A percentile compares a stretch with the other conserved stretches of the same genome.
These are phyloP conservation scores for Chytriomyces confervae DNA, from an alignment of 192 early-diverging fungal species.

Conservation along the genomic window DNA sequence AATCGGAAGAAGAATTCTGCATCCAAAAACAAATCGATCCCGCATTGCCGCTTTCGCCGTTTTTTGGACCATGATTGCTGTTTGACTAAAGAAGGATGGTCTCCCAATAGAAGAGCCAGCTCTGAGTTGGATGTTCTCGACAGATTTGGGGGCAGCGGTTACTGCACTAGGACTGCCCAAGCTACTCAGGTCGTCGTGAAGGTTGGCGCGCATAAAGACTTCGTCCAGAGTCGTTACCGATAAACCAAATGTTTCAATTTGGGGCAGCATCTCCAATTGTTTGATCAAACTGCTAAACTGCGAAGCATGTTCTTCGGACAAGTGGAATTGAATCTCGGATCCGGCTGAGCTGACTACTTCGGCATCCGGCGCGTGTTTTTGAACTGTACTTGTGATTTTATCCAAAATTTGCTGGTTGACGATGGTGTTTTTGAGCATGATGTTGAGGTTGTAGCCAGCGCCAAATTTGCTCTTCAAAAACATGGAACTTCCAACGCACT, in stretches of 20 bases:
- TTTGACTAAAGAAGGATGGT: not conserved
- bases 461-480: constrained; percentile 66
- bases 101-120: not conserved
- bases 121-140: not conserved
- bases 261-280: not conserved
- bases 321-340: constrained; percentile 19
- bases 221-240: constrained; percentile 31
- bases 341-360: not conserved
- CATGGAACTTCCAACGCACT: constrained; percentile 57
- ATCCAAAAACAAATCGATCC: no score
- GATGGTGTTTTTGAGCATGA: constrained; percentile 24
- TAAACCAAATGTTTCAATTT: not conserved
- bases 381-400: constrained; percentile 31
- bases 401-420: not conserved
- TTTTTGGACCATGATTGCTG: constrained; percentile 8
- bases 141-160: constrained; percentile 46
- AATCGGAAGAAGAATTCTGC: no score
- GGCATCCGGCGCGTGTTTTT: constrained; percentile 32
- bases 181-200: not conserved
- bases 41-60: no score
- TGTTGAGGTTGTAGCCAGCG: constrained; percentile 58
- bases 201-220: constrained; percentile 22
- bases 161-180: no score
- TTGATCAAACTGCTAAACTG: constrained; percentile 7
- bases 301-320: not conserved